A percentile compares a stretch with the other conserved stretches of the same genome.
Conservation (phyloP, 176 grass and related monocot species). For the Avena insularis region DNA sequence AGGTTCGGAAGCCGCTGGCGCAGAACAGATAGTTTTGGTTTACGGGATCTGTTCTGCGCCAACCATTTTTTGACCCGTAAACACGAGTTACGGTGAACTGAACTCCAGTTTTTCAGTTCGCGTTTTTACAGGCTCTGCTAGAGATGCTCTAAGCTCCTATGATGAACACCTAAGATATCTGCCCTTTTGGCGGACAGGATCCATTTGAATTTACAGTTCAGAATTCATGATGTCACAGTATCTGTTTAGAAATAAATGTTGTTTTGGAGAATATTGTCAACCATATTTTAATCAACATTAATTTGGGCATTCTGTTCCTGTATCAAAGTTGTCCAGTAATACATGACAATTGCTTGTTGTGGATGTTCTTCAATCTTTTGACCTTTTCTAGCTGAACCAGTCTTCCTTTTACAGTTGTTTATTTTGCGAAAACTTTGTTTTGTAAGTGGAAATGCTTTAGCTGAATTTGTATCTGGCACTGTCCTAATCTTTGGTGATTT, state of each 20-base stretch:
- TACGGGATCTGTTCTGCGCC: no score
- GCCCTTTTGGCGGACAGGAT: not conserved
- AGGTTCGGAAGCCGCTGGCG: no score
- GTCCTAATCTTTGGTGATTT: not conserved
- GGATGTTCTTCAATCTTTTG: not conserved
- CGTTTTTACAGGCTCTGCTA: no score
- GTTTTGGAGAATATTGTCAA: not conserved
- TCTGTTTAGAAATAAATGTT: not conserved
- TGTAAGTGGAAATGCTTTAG: slow-evolving; percentile 6
- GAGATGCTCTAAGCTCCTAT: not conserved
- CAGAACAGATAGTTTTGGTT: no score
- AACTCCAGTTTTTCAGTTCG: no score
- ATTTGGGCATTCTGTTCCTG: not conserved
- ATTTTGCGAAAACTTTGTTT: slow-evolving; percentile 13
- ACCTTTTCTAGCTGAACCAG: not conserved
- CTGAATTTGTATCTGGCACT: not conserved
- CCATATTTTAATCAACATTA: slow-evolving; percentile 23
- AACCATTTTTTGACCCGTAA: no score
- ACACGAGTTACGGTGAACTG: no score
- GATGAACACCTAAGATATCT: not conserved
- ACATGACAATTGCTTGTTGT: slow-evolving; percentile 13
- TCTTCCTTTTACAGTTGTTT: slow-evolving; percentile 10
- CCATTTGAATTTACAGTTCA: slow-evolving; percentile 17
- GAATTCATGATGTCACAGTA: not conserved
- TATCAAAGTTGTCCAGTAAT: slow-evolving; percentile 19